These are phyloP conservation scores for Glycine latifolia DNA, from an alignment of 306 rosid genomes.

Conservation along the genomic window DNA sequence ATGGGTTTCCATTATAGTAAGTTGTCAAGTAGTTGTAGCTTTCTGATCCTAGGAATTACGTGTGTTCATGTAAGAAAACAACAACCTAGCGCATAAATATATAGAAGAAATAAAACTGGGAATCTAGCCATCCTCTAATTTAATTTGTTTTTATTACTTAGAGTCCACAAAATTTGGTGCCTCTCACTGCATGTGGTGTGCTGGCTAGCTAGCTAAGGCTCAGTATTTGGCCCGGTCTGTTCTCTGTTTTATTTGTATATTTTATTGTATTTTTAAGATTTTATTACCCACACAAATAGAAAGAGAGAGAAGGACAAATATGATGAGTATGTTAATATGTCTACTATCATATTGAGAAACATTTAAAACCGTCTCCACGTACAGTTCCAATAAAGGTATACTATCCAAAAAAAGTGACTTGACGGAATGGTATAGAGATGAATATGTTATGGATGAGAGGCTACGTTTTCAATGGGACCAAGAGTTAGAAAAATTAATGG, in stretches of 20 bases:
- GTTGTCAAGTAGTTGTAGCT: slow-evolving; percentile 1
- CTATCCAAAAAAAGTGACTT: slow-evolving; percentile 27
- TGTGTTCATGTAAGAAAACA: slow-evolving; percentile 32
- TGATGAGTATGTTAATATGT: no score
- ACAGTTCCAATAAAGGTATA: not conserved
- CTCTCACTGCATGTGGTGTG: slow-evolving; percentile 16
- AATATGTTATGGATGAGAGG: not conserved
- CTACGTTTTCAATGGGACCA: not conserved
- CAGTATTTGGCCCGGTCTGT: not conserved
- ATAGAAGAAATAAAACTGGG: not conserved
- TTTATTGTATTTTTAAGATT: not conserved
- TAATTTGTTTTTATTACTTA: slow-evolving; percentile 10
- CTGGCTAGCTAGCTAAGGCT: not conserved
- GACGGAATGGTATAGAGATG: slow-evolving; percentile 14
- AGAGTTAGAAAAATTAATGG: not conserved
- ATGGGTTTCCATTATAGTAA: not conserved
- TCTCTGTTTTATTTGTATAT: not conserved
- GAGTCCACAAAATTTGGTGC: slow-evolving; percentile 27
- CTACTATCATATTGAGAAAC: not conserved
- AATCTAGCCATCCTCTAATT: not conserved
- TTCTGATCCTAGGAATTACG: slow-evolving; percentile 13
- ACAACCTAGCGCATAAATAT: not conserved
- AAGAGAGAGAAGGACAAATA: not conserved
- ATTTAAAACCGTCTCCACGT: not conserved
- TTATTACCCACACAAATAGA: slow-evolving; percentile 8